phyloP scores from a whole-genome alignment of 441 rosid species.

The Breynia disticha region DNA sequence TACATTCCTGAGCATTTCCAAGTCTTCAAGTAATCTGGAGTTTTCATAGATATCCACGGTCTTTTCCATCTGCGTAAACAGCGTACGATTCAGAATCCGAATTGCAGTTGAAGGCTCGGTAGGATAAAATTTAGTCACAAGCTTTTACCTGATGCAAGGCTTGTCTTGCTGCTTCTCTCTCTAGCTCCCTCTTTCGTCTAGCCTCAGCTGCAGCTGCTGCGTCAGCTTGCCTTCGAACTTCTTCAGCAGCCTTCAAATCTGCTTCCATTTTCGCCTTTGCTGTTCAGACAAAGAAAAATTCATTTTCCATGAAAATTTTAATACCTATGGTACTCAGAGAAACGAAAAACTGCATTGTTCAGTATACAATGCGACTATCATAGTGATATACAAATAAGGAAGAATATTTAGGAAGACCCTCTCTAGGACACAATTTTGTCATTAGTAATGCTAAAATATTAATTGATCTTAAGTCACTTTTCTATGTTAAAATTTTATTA shows the following conservation, averaged over 20 bases:
- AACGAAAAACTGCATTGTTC: not conserved
- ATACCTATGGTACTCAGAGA: not conserved
- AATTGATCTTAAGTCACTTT: too few species aligned
- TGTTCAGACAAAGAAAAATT: slow-evolving; percentile 15
- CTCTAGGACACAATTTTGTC: too few species aligned
- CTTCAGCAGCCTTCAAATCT: slow-evolving; percentile 79
- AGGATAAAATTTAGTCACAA: not conserved
- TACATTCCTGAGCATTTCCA: slow-evolving; percentile 61
- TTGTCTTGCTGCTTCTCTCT: slow-evolving; percentile 85
- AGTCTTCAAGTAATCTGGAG: slow-evolving; percentile 57
- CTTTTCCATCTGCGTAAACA: slow-evolving; percentile 68
- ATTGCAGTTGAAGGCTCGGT: not conserved
- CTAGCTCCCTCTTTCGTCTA: slow-evolving; percentile 60
- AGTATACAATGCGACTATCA: too few species aligned
- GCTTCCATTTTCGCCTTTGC: slow-evolving; percentile 72
- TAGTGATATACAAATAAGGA: too few species aligned
- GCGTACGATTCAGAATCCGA: not conserved
- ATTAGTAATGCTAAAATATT: too few species aligned
- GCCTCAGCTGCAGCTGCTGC: slow-evolving; percentile 69
- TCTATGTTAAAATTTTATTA: too few species aligned
- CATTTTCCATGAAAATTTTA: not conserved
- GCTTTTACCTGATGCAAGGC: slow-evolving; percentile 54
- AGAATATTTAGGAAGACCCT: too few species aligned
- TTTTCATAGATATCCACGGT: slow-evolving; percentile 79
- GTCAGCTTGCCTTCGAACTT: slow-evolving; percentile 51